These are phyloP conservation scores for Neocatenulostroma microsporum DNA, from an alignment of 2,329 filamentous ascomycete genomes.

Conservation along the genomic window DNA sequence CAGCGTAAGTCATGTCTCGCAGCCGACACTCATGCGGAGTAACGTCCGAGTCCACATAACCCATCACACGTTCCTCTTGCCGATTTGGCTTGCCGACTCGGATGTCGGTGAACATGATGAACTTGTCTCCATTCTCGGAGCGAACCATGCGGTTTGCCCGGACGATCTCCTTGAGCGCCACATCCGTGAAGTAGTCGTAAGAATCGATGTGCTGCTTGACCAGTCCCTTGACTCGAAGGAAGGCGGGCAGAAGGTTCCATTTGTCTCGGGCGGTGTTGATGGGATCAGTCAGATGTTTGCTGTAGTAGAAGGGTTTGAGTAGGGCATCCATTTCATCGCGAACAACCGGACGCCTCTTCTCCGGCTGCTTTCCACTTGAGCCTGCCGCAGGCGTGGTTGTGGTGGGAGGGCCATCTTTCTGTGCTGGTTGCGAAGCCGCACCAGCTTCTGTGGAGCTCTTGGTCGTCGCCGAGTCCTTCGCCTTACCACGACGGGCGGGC, in stretches of 20 bases:
- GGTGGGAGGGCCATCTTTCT: slow-evolving; percentile 9
- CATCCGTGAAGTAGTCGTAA: slow-evolving; percentile 96
- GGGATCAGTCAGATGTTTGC: slow-evolving; percentile 59
- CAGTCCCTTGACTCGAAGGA: slow-evolving; percentile 91
- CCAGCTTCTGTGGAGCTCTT: neutral
- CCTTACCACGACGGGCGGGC: slow-evolving; percentile 5
- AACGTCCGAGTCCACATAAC: slow-evolving; percentile 57
- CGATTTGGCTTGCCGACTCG: slow-evolving; percentile 76
- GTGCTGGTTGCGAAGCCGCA: slow-evolving; percentile 4
- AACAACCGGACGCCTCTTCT: slow-evolving; percentile 15
- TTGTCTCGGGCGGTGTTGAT: slow-evolving; percentile 75
- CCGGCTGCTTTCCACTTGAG: slow-evolving; percentile 6
- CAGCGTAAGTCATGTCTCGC: slow-evolving; percentile 95
- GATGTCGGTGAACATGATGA: slow-evolving; percentile 64
- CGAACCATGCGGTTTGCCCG: slow-evolving; percentile 80
- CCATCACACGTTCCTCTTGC: slow-evolving; percentile 63
- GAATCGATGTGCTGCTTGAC: slow-evolving; percentile 98
- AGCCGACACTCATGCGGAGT: slow-evolving; percentile 95
- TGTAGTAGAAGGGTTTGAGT: slow-evolving; percentile 62
- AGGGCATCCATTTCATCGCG: slow-evolving; percentile 48
- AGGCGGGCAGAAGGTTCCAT: slow-evolving; percentile 94
- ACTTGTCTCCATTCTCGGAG: slow-evolving; percentile 62
- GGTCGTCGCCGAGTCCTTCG: slow-evolving; percentile 7
- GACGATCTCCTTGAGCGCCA: slow-evolving; percentile 94
- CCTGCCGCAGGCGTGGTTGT: slow-evolving; percentile 6